These are phyloP conservation scores for Chlorociboria aeruginascens DNA, from an alignment of 495 filamentous ascomycete genomes.

Conservation along the genomic window DNA sequence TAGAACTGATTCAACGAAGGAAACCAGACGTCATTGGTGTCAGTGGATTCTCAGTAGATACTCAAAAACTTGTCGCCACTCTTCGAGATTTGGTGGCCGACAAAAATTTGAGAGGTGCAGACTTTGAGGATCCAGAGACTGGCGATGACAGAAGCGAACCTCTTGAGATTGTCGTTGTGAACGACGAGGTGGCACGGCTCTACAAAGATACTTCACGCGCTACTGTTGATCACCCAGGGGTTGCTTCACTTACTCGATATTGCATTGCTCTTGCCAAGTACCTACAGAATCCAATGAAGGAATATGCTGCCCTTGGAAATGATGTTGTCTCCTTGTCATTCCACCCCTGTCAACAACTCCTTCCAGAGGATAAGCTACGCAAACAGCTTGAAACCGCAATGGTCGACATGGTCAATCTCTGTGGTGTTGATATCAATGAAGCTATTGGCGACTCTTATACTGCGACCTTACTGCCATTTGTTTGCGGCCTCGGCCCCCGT, in stretches of 20 bases:
- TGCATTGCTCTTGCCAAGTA: constrained; percentile 83
- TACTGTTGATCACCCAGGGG: constrained; percentile 64
- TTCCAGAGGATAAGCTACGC: constrained; percentile 73
- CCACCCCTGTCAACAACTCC: constrained; percentile 76
- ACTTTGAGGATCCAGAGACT: constrained; percentile 51
- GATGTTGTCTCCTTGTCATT: constrained; percentile 80
- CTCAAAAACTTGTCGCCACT: constrained; percentile 69
- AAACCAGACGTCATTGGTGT: constrained; percentile 85
- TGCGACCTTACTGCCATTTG: constrained; percentile 79
- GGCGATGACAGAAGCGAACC: constrained; percentile 56
- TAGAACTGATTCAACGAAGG: constrained; percentile 59
- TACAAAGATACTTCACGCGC: constrained; percentile 85
- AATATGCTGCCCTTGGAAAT: constrained; percentile 84
- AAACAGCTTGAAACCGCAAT: constrained; percentile 84
- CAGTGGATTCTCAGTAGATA: constrained; percentile 82
- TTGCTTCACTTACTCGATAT: constrained; percentile 68
- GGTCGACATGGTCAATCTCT: constrained; percentile 96
- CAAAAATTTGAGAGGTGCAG: constrained; percentile 59
- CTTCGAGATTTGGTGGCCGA: constrained; percentile 62
- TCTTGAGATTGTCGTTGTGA: constrained; percentile 81
- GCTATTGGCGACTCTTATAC: constrained; percentile 66
- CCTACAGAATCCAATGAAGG: constrained; percentile 85
- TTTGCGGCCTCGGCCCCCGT: constrained; percentile 85
- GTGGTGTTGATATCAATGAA: constrained; percentile 89
- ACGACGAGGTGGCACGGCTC: constrained; percentile 88